Base-by-base conservation (phyloP, 352 stramenopile genomes). In the Phytophthora palmivora region DNA sequence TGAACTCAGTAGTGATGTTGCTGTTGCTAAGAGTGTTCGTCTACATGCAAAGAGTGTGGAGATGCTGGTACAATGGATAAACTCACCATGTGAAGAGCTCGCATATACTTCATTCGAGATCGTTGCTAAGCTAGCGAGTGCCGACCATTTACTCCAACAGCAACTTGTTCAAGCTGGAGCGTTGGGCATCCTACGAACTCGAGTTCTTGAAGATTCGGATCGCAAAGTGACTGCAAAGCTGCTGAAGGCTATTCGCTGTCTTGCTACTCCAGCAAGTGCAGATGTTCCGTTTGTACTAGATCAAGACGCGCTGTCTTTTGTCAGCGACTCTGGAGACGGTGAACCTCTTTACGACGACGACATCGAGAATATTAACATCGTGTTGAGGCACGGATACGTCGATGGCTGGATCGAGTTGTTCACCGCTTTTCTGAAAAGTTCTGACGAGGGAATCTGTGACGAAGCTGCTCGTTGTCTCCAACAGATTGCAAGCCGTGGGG, bases 391-490 rank as follows among this genome's bases (percentile, higher is more conserved):
- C 30, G 74, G 78, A 26, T 88, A 89, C 59, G 76, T 91, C 2
- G 79, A 88, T 47, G 84, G 84, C 4, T 93, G 84, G 84, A 91
- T 92, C 45, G 84, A 91, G 43, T 42, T 92, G n/a, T 90, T 90
- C 51, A 89, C 81, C 8, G 67, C 80, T 10, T 87, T 88, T 28
- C 37, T 91, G 6, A 74, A 76, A 16, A 84, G 71, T 12, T 9
- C 30, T 34, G 30, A 90, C 44, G 47, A 75, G 18, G 59, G 63
- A 0, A 74, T 92, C 10, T 74, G 78, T 4, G 62, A 66, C 14
- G 60, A 90, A 50, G 84, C 84, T 7, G 76, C 76, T 1, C 54
- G 70, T n/a, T 92, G 84, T 42, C 71, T 92, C 6, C 45, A 87
- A 6, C 79, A 88, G 46, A 74, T 92, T 12, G 70, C 70, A 4